phyloP scores from a whole-genome alignment of 2,329 filamentous ascomycete species.

The Akanthomyces dipterigenus region DNA sequence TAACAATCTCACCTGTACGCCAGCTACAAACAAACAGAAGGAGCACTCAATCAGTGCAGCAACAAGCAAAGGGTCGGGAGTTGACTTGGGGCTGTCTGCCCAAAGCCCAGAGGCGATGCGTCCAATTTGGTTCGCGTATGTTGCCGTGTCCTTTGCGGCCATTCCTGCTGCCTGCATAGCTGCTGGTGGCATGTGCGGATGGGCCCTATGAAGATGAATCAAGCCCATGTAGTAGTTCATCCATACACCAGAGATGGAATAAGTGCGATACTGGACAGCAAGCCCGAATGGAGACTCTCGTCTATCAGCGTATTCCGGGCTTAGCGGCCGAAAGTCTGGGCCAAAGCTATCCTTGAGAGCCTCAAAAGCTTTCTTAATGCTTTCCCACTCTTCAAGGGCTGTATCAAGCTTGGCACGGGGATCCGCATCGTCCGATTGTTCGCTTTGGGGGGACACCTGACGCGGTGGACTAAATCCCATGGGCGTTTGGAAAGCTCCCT shows the following conservation, averaged over 20 bases:
- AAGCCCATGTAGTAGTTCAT: conserved; percentile 79
- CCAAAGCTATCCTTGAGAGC: conserved; percentile 60
- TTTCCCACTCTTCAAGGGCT: conserved; percentile 74
- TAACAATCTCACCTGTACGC: conserved; percentile 51
- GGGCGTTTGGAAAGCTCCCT: conserved; percentile 42
- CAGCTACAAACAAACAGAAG: conserved; percentile 81
- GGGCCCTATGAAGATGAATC: conserved; percentile 73
- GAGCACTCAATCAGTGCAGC: conserved; percentile 76
- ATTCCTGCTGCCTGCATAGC: conserved; percentile 81
- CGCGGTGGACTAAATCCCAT: conserved; percentile 48
- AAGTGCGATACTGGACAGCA: conserved; percentile 74
- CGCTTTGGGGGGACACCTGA: conserved; percentile 35
- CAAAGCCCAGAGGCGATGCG: conserved; percentile 70
- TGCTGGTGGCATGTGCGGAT: conserved; percentile 86
- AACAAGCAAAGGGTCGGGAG: conserved; percentile 61
- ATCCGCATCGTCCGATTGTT: conserved; percentile 45
- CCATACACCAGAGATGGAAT: conserved; percentile 83
- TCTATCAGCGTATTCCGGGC: conserved; percentile 56
- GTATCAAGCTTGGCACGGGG: conserved; percentile 58
- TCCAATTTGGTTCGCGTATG: conserved; percentile 68
- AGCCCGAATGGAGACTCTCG: conserved; percentile 71
- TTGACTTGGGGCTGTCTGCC: conserved; percentile 41
- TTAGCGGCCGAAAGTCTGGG: conserved; percentile 68
- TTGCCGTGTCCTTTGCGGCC: conserved; percentile 63
- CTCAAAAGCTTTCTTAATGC: conserved; percentile 64